phyloP scores from a whole-genome alignment of 2,329 filamentous ascomycete species.

The Cadophora malorum region DNA sequence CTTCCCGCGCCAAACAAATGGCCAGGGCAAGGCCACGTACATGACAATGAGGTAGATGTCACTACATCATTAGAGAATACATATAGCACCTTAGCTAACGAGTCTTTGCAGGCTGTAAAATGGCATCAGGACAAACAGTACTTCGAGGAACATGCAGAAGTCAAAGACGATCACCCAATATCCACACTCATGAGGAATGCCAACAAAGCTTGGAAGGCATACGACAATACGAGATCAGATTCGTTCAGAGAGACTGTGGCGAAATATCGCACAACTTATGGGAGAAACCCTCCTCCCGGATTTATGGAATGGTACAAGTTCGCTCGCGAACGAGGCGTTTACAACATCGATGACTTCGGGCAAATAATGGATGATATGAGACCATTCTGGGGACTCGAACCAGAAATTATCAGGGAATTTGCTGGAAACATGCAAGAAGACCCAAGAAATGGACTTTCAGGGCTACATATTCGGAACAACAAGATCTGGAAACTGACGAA shows the following conservation, averaged over 20 bases:
- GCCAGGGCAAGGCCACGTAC: conserved; percentile 23
- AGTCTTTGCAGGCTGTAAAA: not conserved
- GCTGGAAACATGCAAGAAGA: conserved; percentile 49
- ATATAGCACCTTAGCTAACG: not conserved
- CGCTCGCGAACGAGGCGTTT: conserved; percentile 57
- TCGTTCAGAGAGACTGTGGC: conserved; percentile 58
- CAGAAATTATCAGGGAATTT: conserved; percentile 48
- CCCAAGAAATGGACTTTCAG: conserved; percentile 35
- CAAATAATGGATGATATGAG: conserved; percentile 67
- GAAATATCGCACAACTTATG: conserved; percentile 61
- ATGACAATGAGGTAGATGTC: conserved; percentile 36
- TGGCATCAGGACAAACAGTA: conserved; percentile 38
- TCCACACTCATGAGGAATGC: conserved; percentile 44
- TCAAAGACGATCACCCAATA: conserved; percentile 44
- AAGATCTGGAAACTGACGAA: conserved; percentile 47
- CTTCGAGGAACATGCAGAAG: conserved; percentile 37
- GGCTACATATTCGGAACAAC: conserved; percentile 43
- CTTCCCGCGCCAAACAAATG: conserved; percentile 33
- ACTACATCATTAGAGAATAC: not conserved
- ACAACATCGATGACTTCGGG: conserved; percentile 68
- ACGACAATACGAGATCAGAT: conserved; percentile 49
- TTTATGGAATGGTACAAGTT: conserved; percentile 66
- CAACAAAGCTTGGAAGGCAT: conserved; percentile 41
- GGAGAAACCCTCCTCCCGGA: conserved; percentile 67
- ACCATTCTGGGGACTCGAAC: conserved; percentile 61